Evolutionary conservation across 169 alveolate species (phyloP).

Genomic region (Babesia bigemina): DNA sequence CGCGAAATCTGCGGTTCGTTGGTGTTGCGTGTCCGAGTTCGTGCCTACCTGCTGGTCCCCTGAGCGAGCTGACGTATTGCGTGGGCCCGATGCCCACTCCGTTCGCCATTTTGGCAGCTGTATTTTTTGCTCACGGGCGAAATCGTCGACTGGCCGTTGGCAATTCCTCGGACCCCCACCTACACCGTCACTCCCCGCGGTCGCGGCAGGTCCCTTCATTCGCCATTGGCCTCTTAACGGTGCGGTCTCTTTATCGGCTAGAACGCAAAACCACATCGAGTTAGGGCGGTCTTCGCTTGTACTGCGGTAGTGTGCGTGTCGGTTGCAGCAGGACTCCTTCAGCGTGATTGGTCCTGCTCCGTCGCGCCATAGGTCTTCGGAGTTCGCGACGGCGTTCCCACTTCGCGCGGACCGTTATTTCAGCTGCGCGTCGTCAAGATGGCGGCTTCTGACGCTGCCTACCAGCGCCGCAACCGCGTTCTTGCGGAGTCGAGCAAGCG

Average conservation of each 20-base stretch:
- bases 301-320: not conserved
- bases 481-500: slow-evolving; percentile 50
- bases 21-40: not conserved
- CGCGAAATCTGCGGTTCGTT: not conserved
- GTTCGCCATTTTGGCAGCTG: slow-evolving; percentile 3
- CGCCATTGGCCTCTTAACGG: too few species aligned
- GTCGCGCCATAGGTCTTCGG: too few species aligned
- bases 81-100: slow-evolving; percentile 19
- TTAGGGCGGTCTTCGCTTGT: not conserved
- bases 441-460: slow-evolving; percentile 53
- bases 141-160: not conserved
- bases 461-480: slow-evolving; percentile 62
- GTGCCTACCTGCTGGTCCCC: slow-evolving; percentile 22
- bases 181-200: not conserved
- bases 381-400: not conserved
- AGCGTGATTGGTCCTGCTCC: not conserved
- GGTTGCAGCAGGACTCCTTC: not conserved
- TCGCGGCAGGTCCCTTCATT: not conserved
- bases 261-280: too few species aligned
- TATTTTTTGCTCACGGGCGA: not conserved
- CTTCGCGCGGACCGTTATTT: not conserved
- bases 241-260: too few species aligned
- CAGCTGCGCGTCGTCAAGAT: not conserved
- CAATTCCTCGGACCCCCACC: not conserved
- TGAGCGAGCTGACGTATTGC: slow-evolving; percentile 26